Evolutionary conservation across 495 filamentous ascomycete species (phyloP).

Genomic region (Podospora bellae-mahoneyi): DNA sequence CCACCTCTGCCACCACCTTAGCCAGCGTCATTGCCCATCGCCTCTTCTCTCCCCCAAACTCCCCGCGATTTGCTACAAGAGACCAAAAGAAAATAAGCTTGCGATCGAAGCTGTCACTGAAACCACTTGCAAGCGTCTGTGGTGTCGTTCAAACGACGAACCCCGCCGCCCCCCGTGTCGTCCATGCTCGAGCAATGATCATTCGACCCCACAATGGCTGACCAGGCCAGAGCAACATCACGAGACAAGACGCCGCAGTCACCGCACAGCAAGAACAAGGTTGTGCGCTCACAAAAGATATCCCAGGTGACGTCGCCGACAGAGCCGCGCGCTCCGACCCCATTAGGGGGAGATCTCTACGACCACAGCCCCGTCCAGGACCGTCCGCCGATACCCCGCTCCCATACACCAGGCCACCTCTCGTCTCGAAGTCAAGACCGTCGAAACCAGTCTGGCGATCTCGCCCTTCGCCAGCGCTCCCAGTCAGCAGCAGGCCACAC

Average conservation of each 20-base stretch:
- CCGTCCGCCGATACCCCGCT: slow-evolving; percentile 40
- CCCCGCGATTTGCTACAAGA: not conserved
- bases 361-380: slow-evolving; percentile 27
- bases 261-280: slow-evolving; percentile 32
- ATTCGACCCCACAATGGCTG: slow-evolving; percentile 38
- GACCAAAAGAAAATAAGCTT: not conserved
- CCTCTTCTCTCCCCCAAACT: not conserved
- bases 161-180: slow-evolving; percentile 8
- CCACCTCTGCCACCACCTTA: slow-evolving; percentile 2
- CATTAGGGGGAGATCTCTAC: slow-evolving; percentile 25
- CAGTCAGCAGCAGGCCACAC: slow-evolving; percentile 40
- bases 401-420: slow-evolving; percentile 54
- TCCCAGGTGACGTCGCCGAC: slow-evolving; percentile 31
- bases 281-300: slow-evolving; percentile 44
- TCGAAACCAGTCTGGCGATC: slow-evolving; percentile 45
- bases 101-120: not conserved
- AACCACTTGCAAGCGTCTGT: not conserved
- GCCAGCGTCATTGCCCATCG: slow-evolving; percentile 4
- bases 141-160: not conserved
- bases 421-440: slow-evolving; percentile 47
- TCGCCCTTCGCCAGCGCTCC: slow-evolving; percentile 48
- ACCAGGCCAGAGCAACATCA: slow-evolving; percentile 33
- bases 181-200: slow-evolving; percentile 29
- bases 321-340: slow-evolving; percentile 26
- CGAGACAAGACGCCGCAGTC: slow-evolving; percentile 33